A percentile compares a stretch with the other conserved stretches of the same genome.
These are phyloP conservation scores for Globisporangium nagaii DNA, from an alignment of 352 stramenopile species.

Conservation along the genomic window DNA sequence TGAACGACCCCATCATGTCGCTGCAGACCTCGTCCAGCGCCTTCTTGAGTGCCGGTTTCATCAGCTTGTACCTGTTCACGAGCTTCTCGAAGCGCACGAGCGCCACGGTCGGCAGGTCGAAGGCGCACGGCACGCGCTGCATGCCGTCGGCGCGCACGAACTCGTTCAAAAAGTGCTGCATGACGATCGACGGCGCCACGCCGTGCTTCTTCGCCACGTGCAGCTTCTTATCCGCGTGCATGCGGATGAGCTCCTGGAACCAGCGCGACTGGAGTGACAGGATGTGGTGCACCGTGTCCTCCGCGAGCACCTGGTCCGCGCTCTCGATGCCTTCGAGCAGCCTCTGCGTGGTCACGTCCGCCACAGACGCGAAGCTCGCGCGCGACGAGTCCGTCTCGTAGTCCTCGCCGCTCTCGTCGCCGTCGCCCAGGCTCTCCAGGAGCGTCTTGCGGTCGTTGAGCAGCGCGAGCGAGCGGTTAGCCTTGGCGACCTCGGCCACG, in stretches of 20 bases:
- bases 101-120: conserved; percentile 37
- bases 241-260: conserved; percentile 36
- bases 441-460: conserved; percentile 36
- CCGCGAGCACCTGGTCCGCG: conserved; percentile 52
- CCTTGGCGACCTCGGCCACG: conserved; percentile 53
- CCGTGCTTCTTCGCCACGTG: conserved; percentile 5
- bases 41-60: conserved; percentile 56
- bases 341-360: conserved; percentile 26
- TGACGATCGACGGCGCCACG: conserved; percentile 8
- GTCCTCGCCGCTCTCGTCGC: conserved; percentile 9
- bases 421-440: conserved; percentile 24
- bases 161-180: conserved; percentile 37
- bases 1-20: conserved; percentile 58
- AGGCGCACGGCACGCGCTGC: conserved; percentile 20
- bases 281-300: conserved; percentile 55
- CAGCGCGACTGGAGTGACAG: conserved; percentile 54
- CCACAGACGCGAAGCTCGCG: conserved; percentile 21
- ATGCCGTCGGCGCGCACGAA: conserved; percentile 13
- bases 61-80: conserved; percentile 43
- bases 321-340: conserved; percentile 38
- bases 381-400: conserved; percentile 12
- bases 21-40: conserved; percentile 58
- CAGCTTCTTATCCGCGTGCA: conserved; percentile 46
- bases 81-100: conserved; percentile 73
- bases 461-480: conserved; percentile 54